Percentiles rank a stretch among this genome's conserved stretches.
Conservation (phyloP, 129 eudicot species). For the Oenanthe sinensis region DNA sequence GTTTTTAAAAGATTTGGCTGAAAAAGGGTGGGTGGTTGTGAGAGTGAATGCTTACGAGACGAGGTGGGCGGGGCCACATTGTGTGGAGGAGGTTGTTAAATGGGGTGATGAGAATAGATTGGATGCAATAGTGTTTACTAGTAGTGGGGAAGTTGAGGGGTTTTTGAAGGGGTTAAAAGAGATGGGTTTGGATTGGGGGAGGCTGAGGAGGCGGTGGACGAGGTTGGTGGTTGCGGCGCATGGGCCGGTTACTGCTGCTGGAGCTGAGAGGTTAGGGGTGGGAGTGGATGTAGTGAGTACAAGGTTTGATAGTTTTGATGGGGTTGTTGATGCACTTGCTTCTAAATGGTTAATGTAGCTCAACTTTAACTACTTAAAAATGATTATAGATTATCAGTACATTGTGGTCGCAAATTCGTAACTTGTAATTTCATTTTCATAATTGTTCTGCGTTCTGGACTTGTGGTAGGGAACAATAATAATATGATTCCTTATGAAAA, state of each 20-base stretch:
- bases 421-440: background rate
- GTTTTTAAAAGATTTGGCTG: conserved; percentile 33
- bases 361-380: background rate
- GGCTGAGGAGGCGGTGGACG: conserved; percentile 47
- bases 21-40: conserved; percentile 56
- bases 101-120: conserved; percentile 33
- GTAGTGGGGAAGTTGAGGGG: conserved; percentile 85
- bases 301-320: conserved; percentile 65
- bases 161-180: conserved; percentile 68
- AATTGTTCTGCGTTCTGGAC: background rate
- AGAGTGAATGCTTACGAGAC: conserved; percentile 73
- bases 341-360: conserved; percentile 21
- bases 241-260: conserved; percentile 90
- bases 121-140: conserved; percentile 76
- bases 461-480: too few species aligned
- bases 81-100: conserved; percentile 33
- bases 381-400: too few species aligned
- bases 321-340: conserved; percentile 74
- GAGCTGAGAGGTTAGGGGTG: conserved; percentile 76
- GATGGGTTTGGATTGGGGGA: conserved; percentile 61
- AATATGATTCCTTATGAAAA: too few species aligned
- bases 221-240: conserved; percentile 75
- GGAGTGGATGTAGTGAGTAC: conserved; percentile 60
- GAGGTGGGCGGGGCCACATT: conserved; percentile 56
- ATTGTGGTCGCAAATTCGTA: background rate